Percentiles rank a stretch among this genome's conserved stretches.
These are phyloP conservation scores for Neurospora intermedia DNA, from an alignment of 495 filamentous ascomycete genomes.

Conservation along the genomic window DNA sequence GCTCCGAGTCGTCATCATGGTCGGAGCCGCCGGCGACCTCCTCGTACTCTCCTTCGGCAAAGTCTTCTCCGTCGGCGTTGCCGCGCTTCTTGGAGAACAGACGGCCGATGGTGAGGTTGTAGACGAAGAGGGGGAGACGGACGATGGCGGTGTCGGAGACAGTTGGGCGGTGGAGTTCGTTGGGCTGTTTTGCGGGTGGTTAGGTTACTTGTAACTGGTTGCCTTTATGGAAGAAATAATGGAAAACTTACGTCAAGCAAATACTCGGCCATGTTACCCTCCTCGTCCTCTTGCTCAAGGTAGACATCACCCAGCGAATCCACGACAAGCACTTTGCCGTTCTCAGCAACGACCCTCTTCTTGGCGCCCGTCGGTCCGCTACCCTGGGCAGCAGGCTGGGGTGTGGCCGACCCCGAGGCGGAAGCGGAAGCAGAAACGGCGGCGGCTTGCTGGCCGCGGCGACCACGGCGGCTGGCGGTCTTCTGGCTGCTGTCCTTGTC, in stretches of 20 bases:
- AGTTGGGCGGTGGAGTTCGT: conserved; percentile 55
- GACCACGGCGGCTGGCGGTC: conserved; percentile 8
- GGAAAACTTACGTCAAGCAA: conserved; percentile 59
- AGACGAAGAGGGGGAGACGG: conserved; percentile 57
- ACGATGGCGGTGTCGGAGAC: conserved; percentile 60
- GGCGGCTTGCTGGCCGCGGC: conserved; percentile 7
- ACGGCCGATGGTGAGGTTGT: conserved; percentile 44
- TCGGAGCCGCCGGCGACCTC: conserved; percentile 18
- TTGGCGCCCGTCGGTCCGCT: conserved; percentile 52
- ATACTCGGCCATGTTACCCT: conserved; percentile 72
- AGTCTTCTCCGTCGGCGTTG: conserved; percentile 24
- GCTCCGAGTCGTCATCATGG: conserved; percentile 26
- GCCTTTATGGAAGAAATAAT: neutral
- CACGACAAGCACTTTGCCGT: conserved; percentile 89
- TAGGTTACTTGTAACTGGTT: neutral
- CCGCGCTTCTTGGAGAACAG: conserved; percentile 30
- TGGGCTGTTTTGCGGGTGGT: conserved; percentile 27
- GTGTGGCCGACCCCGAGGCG: conserved; percentile 20
- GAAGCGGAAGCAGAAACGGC: conserved; percentile 6
- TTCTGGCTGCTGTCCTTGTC: conserved; percentile 27
- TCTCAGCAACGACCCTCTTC: conserved; percentile 80
- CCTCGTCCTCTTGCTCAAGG: conserved; percentile 78
- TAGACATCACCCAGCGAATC: conserved; percentile 87
- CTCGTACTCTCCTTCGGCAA: conserved; percentile 19
- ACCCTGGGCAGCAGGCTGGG: conserved; percentile 21